These are phyloP conservation scores for Arthrobotrys sinensis DNA, from an alignment of 2,329 filamentous ascomycete species.

Conservation along the genomic window DNA sequence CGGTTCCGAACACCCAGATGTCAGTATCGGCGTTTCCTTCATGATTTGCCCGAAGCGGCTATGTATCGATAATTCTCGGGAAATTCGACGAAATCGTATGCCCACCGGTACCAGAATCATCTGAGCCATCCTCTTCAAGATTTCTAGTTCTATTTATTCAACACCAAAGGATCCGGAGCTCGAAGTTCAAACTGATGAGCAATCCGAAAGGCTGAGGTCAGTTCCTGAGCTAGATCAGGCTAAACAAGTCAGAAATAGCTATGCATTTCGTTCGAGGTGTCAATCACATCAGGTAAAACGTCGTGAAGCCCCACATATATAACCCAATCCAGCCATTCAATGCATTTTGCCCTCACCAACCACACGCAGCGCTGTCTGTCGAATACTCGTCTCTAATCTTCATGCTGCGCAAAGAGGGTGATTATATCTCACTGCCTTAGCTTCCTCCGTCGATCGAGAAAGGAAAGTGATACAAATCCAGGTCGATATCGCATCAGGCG, in stretches of 20 bases:
- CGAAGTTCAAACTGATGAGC: not conserved
- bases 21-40: constrained; percentile 10
- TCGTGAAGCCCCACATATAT: not conserved
- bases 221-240: not conserved
- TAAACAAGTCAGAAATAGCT: constrained; percentile 20
- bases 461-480: constrained; percentile 27
- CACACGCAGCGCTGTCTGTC: not conserved
- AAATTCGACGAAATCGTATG: constrained; percentile 15
- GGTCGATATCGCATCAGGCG: not conserved
- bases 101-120: not conserved
- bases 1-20: not conserved
- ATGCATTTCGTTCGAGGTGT: constrained; percentile 29
- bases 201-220: not conserved
- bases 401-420: not conserved
- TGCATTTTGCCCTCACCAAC: not conserved
- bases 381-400: not conserved
- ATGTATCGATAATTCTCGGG: constrained; percentile 19
- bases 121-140: constrained; percentile 3
- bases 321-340: not conserved
- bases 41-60: constrained; percentile 17
- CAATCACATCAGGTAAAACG: constrained; percentile 24
- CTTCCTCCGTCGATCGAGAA: constrained; percentile 6
- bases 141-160: not conserved
- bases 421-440: constrained; percentile 14
- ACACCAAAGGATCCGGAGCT: constrained; percentile 7